Evolutionary conservation across 345 rosid species (phyloP).

Genomic region (Arabidopsis arenosa): DNA sequence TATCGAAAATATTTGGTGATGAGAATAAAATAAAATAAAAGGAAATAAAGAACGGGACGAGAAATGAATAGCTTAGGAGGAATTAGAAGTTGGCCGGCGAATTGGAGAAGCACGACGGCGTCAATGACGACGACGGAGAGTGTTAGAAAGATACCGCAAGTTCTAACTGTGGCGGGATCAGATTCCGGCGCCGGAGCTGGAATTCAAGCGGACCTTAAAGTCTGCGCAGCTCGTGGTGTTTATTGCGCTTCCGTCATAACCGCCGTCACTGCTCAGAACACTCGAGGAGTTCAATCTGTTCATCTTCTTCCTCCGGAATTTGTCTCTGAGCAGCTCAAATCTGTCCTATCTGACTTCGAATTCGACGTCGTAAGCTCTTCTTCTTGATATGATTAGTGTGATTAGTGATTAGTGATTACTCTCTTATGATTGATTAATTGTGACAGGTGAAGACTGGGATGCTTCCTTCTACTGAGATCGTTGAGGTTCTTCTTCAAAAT

Average conservation of each 20-base stretch:
- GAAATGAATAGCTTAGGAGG: conserved; percentile 42
- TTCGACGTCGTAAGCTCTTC: conserved; percentile 76
- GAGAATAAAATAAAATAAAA: conserved; percentile 3
- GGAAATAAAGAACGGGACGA: not conserved
- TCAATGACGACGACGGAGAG: conserved; percentile 35
- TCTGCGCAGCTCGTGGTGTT: conserved; percentile 89
- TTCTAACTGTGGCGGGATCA: conserved; percentile 85
- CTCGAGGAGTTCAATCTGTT: conserved; percentile 82
- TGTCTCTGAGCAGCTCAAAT: conserved; percentile 75
- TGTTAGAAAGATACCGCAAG: conserved; percentile 48
- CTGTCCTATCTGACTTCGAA: conserved; percentile 93
- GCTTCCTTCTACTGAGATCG: conserved; percentile 80
- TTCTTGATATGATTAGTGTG: not conserved
- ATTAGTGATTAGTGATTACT: conserved; percentile 13
- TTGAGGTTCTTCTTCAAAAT: conserved; percentile 60
- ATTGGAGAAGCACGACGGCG: conserved; percentile 40
- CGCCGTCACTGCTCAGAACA: conserved; percentile 91
- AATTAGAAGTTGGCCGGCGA: conserved; percentile 42
- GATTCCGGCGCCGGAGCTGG: conserved; percentile 98
- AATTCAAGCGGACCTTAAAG: conserved; percentile 94
- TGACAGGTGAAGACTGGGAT: conserved; percentile 93
- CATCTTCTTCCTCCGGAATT: conserved; percentile 54
- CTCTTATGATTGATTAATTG: conserved; percentile 19
- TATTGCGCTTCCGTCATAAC: conserved; percentile 92
- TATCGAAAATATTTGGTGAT: not conserved